Base-by-base conservation (phyloP, 306 rosid species). In the Psophocarpus tetragonolobus region DNA sequence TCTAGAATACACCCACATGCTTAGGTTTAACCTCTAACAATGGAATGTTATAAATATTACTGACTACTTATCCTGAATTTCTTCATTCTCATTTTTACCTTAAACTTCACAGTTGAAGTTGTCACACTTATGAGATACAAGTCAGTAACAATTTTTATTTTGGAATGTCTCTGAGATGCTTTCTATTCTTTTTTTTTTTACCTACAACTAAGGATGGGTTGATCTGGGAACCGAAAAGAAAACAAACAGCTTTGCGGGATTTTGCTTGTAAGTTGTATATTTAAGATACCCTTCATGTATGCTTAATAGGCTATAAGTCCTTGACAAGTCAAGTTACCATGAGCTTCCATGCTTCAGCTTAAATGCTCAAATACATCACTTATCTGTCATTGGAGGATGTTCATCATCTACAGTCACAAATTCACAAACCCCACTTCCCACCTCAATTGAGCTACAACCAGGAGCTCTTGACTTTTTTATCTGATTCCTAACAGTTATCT, bases 401-500 rank as follows among this genome's bases (percentile, higher is more conserved):
- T 62, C 54, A 42, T 73, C 77, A 71, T 79, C 83, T 21, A 75
- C 38, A 4, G 74, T 64, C 10, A 81, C 73, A 62, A 81, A 87
- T 72, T 87, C 81, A 69, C 48, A 21, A 65, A 71, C 77, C 53
- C 39, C 64, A 48, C 48, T 80, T 80, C 69, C 88, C 77, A 82
- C 86, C 73, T 84, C 88, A 65, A 89, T 84, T 61, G 84, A 82
- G 64, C 90, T 84, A 68, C 75, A 74, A n/a, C 84, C 88, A 82
- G 84, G 90, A 21, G 83, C 9, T 73, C 86, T 87, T 58, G 86
- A 63, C 36, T 26, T 70, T 71, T 73, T 84, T 57, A 86, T 82
- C 61, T 78, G 86, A 67, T 75, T 81, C 81, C 90, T 82, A 35
- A 80, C 85, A 56, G 51, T 26, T 74, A 86, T 48, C 78, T 90